Evolutionary conservation across 2,329 filamentous ascomycete species (phyloP).

Genomic region (Arthroderma sp.): DNA sequence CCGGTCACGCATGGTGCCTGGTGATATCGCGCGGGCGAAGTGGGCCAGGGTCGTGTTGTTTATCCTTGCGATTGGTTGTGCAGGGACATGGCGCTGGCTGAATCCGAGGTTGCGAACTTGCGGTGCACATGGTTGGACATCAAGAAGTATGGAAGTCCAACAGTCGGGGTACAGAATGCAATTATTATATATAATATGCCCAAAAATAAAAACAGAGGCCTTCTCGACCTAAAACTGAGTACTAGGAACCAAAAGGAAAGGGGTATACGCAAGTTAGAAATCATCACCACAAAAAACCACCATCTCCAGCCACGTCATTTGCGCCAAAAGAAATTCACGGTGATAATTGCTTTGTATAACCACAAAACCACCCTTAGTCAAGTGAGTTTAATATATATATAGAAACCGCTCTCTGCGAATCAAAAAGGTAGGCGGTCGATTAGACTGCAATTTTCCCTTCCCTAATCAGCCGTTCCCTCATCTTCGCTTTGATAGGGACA

Average conservation of each 20-base stretch:
- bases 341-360: background rate
- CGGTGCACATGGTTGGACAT: background rate
- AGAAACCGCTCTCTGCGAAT: background rate
- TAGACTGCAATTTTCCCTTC: background rate
- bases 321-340: background rate
- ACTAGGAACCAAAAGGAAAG: background rate
- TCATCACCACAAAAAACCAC: background rate
- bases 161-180: background rate
- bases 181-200: background rate
- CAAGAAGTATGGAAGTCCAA: background rate
- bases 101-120: background rate
- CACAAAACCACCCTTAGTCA: background rate
- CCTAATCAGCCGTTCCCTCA: background rate
- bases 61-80: background rate
- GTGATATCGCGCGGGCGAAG: background rate
- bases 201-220: background rate
- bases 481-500: background rate
- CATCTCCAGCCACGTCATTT: background rate
- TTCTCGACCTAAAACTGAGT: background rate
- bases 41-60: background rate
- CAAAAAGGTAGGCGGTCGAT: background rate
- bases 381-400: background rate
- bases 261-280: background rate
- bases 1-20: slow-evolving; percentile 1
- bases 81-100: background rate